Conservation (phyloP, 441 rosid species). For the Flueggea neowawraea region DNA sequence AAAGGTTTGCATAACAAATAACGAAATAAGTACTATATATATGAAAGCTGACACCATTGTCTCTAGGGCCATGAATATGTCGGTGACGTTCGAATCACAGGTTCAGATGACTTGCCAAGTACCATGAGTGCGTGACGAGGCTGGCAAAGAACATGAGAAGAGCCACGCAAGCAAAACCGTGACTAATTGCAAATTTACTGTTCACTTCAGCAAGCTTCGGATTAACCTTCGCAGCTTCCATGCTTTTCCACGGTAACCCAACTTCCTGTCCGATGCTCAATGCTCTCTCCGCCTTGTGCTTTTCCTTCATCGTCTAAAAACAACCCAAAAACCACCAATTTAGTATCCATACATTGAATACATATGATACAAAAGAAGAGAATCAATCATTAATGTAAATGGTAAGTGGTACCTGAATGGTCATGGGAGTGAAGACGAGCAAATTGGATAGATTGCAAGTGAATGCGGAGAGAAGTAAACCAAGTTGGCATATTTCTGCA, state of each 20-base stretch:
- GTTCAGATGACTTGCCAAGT: slow-evolving; percentile 68
- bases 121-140: slow-evolving; percentile 87
- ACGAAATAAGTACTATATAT: no score
- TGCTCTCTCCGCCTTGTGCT: slow-evolving; percentile 78
- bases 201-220: slow-evolving; percentile 87
- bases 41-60: no score
- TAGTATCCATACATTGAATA: no score
- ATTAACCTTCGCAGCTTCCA: slow-evolving; percentile 60
- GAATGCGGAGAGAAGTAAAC: slow-evolving; percentile 69
- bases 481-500: slow-evolving; percentile 79
- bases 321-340: no score
- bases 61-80: no score
- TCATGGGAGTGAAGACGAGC: slow-evolving; percentile 86
- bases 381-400: no score
- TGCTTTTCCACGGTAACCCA: slow-evolving; percentile 73
- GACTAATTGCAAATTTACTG: slow-evolving; percentile 90
- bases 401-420: slow-evolving; percentile 87
- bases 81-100: no score
- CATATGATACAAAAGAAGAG: no score
- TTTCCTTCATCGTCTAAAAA: slow-evolving; percentile 84
- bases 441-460: slow-evolving; percentile 82
- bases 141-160: slow-evolving; percentile 70
- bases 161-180: slow-evolving; percentile 73
- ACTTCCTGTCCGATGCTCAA: slow-evolving; percentile 62
- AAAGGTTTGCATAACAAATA: no score